A percentile compares a stretch with the other conserved stretches of the same genome.
These are phyloP conservation scores for Hippophae gyantsensis DNA, from an alignment of 306 rosid species.

Conservation along the genomic window DNA sequence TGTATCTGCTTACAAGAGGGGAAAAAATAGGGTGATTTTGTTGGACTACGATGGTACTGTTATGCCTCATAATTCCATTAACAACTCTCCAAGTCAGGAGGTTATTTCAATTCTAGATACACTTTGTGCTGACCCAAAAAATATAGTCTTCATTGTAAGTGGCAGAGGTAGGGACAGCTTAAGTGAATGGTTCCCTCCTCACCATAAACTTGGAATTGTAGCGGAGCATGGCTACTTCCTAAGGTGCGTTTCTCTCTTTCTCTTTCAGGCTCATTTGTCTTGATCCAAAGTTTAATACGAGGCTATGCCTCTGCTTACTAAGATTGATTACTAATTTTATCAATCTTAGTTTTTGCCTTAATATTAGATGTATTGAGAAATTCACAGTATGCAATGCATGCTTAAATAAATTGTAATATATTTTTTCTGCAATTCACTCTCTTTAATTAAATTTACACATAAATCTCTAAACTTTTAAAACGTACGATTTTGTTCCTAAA, in stretches of 20 bases:
- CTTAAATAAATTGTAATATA: too few relatives aligned
- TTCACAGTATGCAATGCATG: too few relatives aligned
- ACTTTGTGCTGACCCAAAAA: conserved; percentile 38
- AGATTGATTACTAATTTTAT: too few relatives aligned
- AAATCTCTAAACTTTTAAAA: too few relatives aligned
- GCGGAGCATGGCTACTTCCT: conserved; percentile 51
- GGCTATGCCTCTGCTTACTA: too few relatives aligned
- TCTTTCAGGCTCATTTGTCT: background rate
- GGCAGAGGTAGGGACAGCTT: conserved; percentile 48
- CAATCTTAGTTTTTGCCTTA: too few relatives aligned
- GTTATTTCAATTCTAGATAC: conserved; percentile 36
- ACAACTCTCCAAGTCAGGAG: conserved; percentile 33
- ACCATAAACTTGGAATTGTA: conserved; percentile 48
- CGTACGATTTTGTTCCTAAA: too few relatives aligned
- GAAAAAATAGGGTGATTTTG: conserved; percentile 42
- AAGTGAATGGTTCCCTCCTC: conserved; percentile 46
- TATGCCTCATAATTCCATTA: conserved; percentile 48
- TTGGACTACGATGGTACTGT: conserved; percentile 57
- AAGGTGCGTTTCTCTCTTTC: conserved; percentile 23
- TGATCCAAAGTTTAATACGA: background rate
- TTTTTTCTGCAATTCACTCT: too few relatives aligned
- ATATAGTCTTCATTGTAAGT: conserved; percentile 46
- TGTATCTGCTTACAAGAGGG: conserved; percentile 34
- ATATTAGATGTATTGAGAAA: too few relatives aligned
- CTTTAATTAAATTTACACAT: too few relatives aligned